Conservation (phyloP, 352 stramenopile genomes). For the Globisporangium nagaii region DNA sequence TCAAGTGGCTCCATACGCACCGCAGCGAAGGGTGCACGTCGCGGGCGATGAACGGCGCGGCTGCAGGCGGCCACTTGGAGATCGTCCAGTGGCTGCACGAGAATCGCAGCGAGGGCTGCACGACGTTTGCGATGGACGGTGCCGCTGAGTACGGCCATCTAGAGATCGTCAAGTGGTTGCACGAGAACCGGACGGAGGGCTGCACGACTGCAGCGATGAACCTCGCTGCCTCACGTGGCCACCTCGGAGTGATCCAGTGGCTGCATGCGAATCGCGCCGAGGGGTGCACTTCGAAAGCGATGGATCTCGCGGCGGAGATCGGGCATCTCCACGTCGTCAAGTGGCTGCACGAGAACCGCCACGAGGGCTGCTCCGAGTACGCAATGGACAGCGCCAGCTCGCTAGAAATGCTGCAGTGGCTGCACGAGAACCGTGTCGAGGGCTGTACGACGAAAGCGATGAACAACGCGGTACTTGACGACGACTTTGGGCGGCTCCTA, state of each 20-base stretch:
- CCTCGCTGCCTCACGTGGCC: not conserved
- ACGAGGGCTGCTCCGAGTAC: not conserved
- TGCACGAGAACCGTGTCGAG: not conserved
- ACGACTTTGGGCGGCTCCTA: not conserved
- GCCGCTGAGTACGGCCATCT: not conserved
- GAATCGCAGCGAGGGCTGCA: constrained; percentile 49
- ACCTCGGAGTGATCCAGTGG: not conserved
- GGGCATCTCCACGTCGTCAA: not conserved
- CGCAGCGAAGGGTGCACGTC: not conserved
- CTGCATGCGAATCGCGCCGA: not conserved
- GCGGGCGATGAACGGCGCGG: not conserved
- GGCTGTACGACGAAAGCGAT: not conserved
- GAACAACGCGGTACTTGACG: not conserved
- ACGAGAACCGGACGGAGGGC: not conserved
- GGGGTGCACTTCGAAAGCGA: not conserved
- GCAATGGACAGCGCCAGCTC: not conserved
- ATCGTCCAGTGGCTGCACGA: constrained; percentile 57
- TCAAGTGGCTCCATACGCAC: not conserved
- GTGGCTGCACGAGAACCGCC: not conserved
- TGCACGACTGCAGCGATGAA: not conserved
- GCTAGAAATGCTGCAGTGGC: not conserved
- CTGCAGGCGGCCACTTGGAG: constrained; percentile 19
- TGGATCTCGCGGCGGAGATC: not conserved
- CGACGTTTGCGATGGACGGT: constrained; percentile 11
- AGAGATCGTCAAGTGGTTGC: not conserved